Evolutionary conservation across 805 yeast genomes (phyloP).

Genomic region (Torulaspora microellipsoides): DNA sequence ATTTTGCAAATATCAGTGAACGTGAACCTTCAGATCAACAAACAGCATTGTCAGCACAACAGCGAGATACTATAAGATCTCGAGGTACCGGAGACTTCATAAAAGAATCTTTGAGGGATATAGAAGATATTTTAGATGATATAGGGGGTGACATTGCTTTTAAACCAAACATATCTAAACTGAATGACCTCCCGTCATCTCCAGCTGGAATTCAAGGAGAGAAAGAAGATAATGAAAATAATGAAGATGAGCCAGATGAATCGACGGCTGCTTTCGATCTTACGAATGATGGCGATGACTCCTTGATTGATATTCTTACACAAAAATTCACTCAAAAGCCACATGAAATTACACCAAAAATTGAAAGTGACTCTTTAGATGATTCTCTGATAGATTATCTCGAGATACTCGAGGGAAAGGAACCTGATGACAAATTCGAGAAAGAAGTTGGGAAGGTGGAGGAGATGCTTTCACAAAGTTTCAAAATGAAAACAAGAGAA

Average conservation of each 20-base stretch:
- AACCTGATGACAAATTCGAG: neutral
- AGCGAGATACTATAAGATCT: constrained; percentile 8
- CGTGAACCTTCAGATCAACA: constrained; percentile 5
- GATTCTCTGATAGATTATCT: constrained; percentile 23
- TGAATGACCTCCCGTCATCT: constrained; percentile 28
- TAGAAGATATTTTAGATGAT: constrained; percentile 32
- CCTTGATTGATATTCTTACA: constrained; percentile 26
- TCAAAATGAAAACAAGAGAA: constrained; percentile 3
- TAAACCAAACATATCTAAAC: constrained; percentile 8
- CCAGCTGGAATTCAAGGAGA: constrained; percentile 17
- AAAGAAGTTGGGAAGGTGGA: constrained; percentile 7
- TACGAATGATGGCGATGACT: constrained; percentile 25
- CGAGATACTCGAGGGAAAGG: constrained; percentile 3
- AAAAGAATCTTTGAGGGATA: constrained; percentile 23
- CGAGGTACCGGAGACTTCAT: constrained; percentile 5
- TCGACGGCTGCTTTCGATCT: constrained; percentile 1
- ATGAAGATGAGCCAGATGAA: neutral
- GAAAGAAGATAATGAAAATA: constrained; percentile 1
- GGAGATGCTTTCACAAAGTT: constrained; percentile 12
- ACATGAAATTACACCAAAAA: neutral
- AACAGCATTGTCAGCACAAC: constrained; percentile 7
- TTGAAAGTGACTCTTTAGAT: constrained; percentile 13
- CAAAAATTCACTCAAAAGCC: constrained; percentile 17
- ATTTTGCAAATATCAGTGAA: constrained; percentile 23
- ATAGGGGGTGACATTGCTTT: constrained; percentile 20